Percentiles rank a stretch among this genome's conserved stretches.
Conservation (phyloP, 495 filamentous ascomycete species). For the Tricharina praecox region DNA sequence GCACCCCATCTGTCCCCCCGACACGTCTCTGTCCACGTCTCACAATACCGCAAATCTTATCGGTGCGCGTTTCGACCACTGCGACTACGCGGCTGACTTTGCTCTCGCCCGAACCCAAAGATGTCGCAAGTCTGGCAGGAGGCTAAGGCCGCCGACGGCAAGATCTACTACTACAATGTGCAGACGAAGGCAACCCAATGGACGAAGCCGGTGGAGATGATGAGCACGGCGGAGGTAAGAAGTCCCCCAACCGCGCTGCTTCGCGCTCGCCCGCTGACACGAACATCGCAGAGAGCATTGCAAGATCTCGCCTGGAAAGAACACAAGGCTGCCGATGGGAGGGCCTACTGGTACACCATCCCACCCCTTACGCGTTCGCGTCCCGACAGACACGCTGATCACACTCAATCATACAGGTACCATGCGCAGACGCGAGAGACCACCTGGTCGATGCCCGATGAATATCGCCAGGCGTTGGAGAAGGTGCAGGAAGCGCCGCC, state of each 20-base stretch:
- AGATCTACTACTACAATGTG: conserved; percentile 84
- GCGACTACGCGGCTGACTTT: too few relatives aligned
- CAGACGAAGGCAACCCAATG: conserved; percentile 81
- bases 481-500: conserved; percentile 28
- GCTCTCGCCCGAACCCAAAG: too few relatives aligned
- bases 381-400: too few relatives aligned
- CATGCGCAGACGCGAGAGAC: conserved; percentile 82
- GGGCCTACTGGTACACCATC: conserved; percentile 70
- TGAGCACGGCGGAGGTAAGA: conserved; percentile 70
- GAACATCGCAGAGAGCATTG: conserved; percentile 40
- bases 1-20: too few relatives aligned
- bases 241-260: background rate
- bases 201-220: conserved; percentile 79
- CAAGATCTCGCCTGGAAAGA: conserved; percentile 83
- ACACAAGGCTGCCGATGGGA: conserved; percentile 67
- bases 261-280: conserved; percentile 8
- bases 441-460: conserved; percentile 86
- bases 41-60: too few relatives aligned
- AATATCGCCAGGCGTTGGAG: conserved; percentile 54
- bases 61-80: too few relatives aligned
- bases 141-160: conserved; percentile 61
- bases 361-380: too few relatives aligned
- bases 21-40: too few relatives aligned
- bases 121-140: conserved; percentile 69
- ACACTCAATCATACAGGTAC: conserved; percentile 31